Evolutionary conservation across 73 alveolate species (phyloP).

Genomic region (Paramecium bursaria): DNA sequence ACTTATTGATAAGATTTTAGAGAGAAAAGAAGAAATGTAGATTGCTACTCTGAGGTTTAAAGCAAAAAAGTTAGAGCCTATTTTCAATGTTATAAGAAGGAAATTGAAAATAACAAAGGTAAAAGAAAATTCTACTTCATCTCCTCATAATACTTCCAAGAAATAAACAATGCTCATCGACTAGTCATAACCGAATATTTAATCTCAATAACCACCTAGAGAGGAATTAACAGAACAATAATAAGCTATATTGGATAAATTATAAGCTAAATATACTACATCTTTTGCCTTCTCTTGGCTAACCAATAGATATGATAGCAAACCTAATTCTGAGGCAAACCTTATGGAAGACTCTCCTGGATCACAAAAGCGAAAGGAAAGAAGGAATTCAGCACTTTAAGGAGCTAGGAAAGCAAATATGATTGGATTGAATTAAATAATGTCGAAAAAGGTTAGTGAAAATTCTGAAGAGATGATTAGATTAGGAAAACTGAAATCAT

Average conservation of each 20-base stretch:
- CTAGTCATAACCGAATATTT: too few species aligned
- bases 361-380: background rate
- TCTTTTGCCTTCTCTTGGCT: constrained; percentile 45
- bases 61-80: constrained; percentile 60
- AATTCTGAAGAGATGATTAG: constrained; percentile 55
- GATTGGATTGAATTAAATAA: constrained; percentile 21
- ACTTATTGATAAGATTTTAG: constrained; percentile 34
- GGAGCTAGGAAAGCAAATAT: constrained; percentile 5
- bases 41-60: constrained; percentile 11
- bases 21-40: constrained; percentile 59
- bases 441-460: constrained; percentile 52
- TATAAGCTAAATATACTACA: constrained; percentile 30
- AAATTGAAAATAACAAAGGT: constrained; percentile 23
- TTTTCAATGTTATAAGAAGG: constrained; percentile 50
- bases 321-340: constrained; percentile 17
- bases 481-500: constrained; percentile 14
- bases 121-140: background rate
- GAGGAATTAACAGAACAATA: background rate
- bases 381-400: constrained; percentile 10
- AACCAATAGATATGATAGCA: constrained; percentile 23
- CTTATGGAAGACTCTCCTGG: constrained; percentile 45
- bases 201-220: too few species aligned
- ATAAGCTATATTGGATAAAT: constrained; percentile 16
- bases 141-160: background rate
- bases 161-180: background rate